These are phyloP conservation scores for Cylindrotheca closterium DNA, from an alignment of 108 stramenopile species.

Conservation along the genomic window DNA sequence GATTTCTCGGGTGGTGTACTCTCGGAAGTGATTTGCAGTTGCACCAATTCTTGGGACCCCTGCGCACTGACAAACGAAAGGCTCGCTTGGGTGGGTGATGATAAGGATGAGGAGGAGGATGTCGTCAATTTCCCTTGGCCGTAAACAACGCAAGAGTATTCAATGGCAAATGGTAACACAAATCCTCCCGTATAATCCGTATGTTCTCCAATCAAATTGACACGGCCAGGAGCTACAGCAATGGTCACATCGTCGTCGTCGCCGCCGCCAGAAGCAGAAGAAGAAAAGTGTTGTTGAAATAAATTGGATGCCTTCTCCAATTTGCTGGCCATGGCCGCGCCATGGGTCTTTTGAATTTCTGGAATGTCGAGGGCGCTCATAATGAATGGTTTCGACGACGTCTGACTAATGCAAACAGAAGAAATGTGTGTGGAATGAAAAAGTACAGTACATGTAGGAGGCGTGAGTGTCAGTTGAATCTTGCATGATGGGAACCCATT, in stretches of 20 bases:
- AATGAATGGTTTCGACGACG: no score
- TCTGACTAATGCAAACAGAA: no score
- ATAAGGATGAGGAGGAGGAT: neutral
- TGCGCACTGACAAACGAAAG: conserved; percentile 54
- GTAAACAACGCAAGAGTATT: conserved; percentile 69
- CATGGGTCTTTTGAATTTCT: no score
- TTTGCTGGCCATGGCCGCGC: no score
- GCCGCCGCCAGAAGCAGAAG: neutral
- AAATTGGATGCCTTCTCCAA: neutral
- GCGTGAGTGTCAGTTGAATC: no score
- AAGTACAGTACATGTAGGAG: no score
- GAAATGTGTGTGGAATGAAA: no score
- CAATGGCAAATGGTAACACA: conserved; percentile 92
- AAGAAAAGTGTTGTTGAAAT: neutral
- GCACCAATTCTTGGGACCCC: conserved; percentile 25
- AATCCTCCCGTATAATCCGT: conserved; percentile 96
- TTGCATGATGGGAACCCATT: no score
- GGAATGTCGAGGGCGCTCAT: no score
- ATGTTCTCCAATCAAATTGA: conserved; percentile 95
- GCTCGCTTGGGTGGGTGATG: conserved; percentile 1
- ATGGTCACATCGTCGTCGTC: conserved; percentile 4
- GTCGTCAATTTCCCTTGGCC: conserved; percentile 44
- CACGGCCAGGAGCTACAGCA: conserved; percentile 78
- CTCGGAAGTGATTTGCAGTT: conserved; percentile 41
- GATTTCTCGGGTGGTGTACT: conserved; percentile 51